Evolutionary conservation across 2,329 filamentous ascomycete genomes (phyloP), one percentile per base, ranked within the genome.

Genomic region (Colletotrichum sp.): DNA sequence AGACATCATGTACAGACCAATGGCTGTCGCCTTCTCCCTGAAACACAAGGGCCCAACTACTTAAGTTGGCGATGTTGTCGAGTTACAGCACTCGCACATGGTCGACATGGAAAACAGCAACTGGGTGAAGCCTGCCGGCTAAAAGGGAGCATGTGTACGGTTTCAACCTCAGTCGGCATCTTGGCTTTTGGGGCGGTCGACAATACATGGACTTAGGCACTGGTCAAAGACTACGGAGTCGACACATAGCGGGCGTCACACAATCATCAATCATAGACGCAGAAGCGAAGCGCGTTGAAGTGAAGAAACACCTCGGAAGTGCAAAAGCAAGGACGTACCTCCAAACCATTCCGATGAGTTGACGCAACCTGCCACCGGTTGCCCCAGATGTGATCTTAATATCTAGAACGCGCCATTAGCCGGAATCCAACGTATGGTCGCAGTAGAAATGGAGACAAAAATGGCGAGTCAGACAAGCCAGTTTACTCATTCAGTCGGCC

Each of bases 401-500:
- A 12, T 48, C 44, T 48, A 13, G 44, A 22, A 19, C 25, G 61
- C 61, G 28, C 19, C n/a, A n/a, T 75, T 72, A 75, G 72, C 60
- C 44, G 36, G 8, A 48, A 65, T 48, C 25, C n/a, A 32, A 44
- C 1, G 11, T 22, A 22, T 3, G 27, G 6, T 57, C 25, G n/a
- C 8, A 34, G 7, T 34, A 22, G 28, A n/a, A 15, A 34, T 59
- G 12, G n/a, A 60, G 15, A 48, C 27, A 27, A 44, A 39, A 57
- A n/a, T 19, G 55, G 65, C 22, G 3, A 4, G 16, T 76, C 90
- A 93, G 92, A 91, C 86, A 91, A 93, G 91, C 92, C 91, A 85
- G 80, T 91, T 90, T 93, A 94, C 89, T 93, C 92, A 93, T 89
- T 89, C 91, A 89, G 87, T 85, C 83, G 86, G 84, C 92, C 91